Evolutionary conservation across 192 early-diverging fungal species (phyloP), one percentile per base, ranked within the genome.

Genomic region (Paraglomus occultum): DNA sequence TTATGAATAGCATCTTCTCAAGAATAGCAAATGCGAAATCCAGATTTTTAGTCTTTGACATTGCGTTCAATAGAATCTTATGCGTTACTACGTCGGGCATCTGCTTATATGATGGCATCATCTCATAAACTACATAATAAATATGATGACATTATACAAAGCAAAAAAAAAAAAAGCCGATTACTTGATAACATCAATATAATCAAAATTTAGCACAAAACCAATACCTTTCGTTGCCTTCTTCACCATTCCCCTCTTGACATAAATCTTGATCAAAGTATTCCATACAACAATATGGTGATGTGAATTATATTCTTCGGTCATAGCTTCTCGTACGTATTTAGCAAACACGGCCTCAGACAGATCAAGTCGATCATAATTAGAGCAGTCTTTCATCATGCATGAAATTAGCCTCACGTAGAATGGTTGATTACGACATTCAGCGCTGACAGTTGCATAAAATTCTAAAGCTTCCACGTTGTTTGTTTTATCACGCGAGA

Each of bases 201-300:
- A 59, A 59, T 59, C 17, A 39, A n/a, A 40, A 59, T 39, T 4
- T 31, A 15, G n/a, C 23, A 49, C 31, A 18, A 47, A 63, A 20
- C 14, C 42, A 47, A 51, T 66, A 66, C 64, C 39, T 20, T 12
- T 51, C 9, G 15, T 40, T 44, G 51, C 48, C 42, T 66, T 39
- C 11, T 66, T 18, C 11, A 4, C 20, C 6, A 15, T 11, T 43
- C 64, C 49, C 40, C 38, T 66, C 9, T 66, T 50, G 39, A 15
- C 14, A n/a, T 66, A 66, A 10, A 66, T 66, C 12, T 15, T 39
- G 14, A 14, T 10, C 17, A 66, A n/a, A 12, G 18, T 39, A 66
- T 66, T 66, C 64, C 64, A 66, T n/a, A 51, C 64, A 14, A 51
- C 51, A 42, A 66, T 66, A 18, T 66, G 49, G 9, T 39, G 40